These are phyloP conservation scores for Rhytidhysteron rufulum DNA, from an alignment of 2,329 filamentous ascomycete species.

Conservation along the genomic window DNA sequence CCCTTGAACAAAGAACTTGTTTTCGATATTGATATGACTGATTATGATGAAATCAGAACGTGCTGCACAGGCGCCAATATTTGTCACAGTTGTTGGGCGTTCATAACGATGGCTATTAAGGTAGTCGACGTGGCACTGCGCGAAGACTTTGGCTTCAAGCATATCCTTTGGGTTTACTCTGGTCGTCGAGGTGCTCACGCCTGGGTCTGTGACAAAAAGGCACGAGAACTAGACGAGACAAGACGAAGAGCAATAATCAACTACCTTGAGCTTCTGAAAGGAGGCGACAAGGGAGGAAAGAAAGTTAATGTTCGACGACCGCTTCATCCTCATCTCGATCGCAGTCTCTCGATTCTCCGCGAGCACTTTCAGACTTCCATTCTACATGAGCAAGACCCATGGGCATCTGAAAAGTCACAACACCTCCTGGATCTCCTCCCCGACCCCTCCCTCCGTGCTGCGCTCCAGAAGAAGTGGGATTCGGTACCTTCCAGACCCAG, in stretches of 20 bases:
- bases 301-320: conserved; percentile 80
- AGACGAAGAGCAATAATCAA: conserved; percentile 80
- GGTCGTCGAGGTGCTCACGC: conserved; percentile 95
- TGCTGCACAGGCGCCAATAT: conserved; percentile 94
- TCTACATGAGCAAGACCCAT: conserved; percentile 81
- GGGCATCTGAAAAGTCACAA: conserved; percentile 67
- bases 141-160: conserved; percentile 94
- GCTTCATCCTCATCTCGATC: conserved; percentile 82
- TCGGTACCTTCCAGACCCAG: conserved; percentile 74
- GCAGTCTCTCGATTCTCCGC: conserved; percentile 81
- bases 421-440: conserved; percentile 82
- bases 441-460: conserved; percentile 70
- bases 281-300: conserved; percentile 80
- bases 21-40: conserved; percentile 99
- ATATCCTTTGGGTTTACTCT: conserved; percentile 98
- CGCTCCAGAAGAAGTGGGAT: conserved; percentile 86
- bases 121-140: conserved; percentile 82
- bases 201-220: conserved; percentile 92
- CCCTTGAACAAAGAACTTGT: conserved; percentile 91
- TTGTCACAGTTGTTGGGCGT: conserved; percentile 91
- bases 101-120: conserved; percentile 97
- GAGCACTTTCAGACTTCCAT: conserved; percentile 81
- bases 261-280: conserved; percentile 87
- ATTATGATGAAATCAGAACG: conserved; percentile 94
- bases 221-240: conserved; percentile 78